These are phyloP conservation scores for Hypoxylon sp. DNA, from an alignment of 2,329 filamentous ascomycete genomes.

Conservation along the genomic window DNA sequence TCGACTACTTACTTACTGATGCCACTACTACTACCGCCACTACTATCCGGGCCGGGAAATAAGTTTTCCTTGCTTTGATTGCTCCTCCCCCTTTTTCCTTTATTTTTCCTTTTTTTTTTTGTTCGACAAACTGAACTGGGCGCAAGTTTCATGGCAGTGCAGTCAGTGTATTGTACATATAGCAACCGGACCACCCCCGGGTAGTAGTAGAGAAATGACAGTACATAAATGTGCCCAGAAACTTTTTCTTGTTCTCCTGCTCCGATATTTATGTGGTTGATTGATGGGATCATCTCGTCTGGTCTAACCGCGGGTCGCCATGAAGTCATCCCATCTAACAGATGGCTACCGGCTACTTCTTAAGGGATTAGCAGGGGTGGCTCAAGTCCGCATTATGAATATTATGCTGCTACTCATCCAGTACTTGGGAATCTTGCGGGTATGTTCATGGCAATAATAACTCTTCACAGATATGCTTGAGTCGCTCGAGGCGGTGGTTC, in stretches of 20 bases:
- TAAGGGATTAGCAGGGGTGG: neutral
- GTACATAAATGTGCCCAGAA: conserved; percentile 36
- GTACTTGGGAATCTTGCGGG: neutral
- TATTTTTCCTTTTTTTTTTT: conserved; percentile 30
- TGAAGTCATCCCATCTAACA: neutral
- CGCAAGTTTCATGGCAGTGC: conserved; percentile 32
- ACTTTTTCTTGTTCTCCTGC: neutral
- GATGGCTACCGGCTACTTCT: neutral
- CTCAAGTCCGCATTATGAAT: neutral
- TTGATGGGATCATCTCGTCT: neutral
- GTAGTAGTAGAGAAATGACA: conserved; percentile 33
- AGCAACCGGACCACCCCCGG: conserved; percentile 25
- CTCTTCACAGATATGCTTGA: neutral
- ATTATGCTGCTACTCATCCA: neutral
- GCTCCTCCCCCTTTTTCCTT: too few species aligned
- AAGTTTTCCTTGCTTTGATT: conserved; percentile 23
- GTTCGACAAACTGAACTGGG: conserved; percentile 23
- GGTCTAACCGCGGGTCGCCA: neutral
- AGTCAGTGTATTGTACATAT: conserved; percentile 40
- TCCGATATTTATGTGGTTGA: neutral
- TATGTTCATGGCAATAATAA: neutral
- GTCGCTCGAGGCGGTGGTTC: neutral
- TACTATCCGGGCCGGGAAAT: conserved; percentile 22
- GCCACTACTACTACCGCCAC: neutral
- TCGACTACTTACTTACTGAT: conserved; percentile 1